phyloP scores from a whole-genome alignment of 2,329 filamentous ascomycete species.

The Rhytidhysteron rufulum region DNA sequence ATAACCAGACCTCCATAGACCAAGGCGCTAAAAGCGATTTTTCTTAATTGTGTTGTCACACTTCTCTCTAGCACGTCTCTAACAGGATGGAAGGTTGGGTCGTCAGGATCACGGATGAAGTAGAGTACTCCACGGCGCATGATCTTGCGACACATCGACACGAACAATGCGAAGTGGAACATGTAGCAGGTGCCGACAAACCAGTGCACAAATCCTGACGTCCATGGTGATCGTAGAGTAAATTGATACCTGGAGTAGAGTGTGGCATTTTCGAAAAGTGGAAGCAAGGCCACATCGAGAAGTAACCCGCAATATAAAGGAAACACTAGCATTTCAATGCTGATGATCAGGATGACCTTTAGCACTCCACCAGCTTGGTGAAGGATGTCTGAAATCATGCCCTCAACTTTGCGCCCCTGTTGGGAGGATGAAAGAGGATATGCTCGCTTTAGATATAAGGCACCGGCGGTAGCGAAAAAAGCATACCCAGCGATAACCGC shows the following conservation, averaged over 20 bases:
- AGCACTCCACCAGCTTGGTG: conserved; percentile 94
- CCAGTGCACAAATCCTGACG: conserved; percentile 96
- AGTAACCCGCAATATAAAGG: conserved; percentile 92
- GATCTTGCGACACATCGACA: conserved; percentile 98
- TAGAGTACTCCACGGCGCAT: conserved; percentile 93
- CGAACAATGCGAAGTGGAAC: conserved; percentile 98
- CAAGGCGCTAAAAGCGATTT: conserved; percentile 92
- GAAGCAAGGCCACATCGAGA: conserved; percentile 81
- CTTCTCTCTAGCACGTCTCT: conserved; percentile 93
- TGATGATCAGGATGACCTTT: conserved; percentile 97
- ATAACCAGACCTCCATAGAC: conserved; percentile 94
- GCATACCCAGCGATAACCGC: conserved; percentile 80
- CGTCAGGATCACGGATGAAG: conserved; percentile 96
- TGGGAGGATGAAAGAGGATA: conserved; percentile 61
- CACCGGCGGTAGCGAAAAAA: conserved; percentile 69
- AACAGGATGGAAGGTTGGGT: conserved; percentile 96
- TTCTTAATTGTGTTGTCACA: conserved; percentile 86
- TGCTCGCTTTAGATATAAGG: conserved; percentile 73
- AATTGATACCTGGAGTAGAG: conserved; percentile 75
- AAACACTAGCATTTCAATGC: conserved; percentile 98
- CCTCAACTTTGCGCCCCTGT: conserved; percentile 60
- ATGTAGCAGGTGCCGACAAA: conserved; percentile 98
- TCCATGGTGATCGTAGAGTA: conserved; percentile 73
- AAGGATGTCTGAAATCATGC: conserved; percentile 73
- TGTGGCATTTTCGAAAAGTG: conserved; percentile 79